phyloP scores from a whole-genome alignment of 2,329 filamentous ascomycete genomes.

The Verticillium nonalfalfae region DNA sequence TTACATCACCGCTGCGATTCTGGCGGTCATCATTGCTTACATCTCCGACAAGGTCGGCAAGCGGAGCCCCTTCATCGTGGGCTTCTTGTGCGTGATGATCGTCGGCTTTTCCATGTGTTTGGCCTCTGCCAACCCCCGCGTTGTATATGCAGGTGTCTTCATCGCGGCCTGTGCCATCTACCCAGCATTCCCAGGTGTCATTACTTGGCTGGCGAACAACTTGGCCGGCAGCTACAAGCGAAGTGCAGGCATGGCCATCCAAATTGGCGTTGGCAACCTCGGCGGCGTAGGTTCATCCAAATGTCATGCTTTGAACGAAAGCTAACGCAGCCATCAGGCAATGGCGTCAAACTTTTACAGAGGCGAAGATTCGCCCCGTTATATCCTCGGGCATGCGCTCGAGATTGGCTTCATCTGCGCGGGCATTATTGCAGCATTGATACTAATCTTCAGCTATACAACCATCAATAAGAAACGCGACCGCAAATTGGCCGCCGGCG shows the following conservation, averaged over 20 bases:
- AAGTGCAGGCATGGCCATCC: conserved; percentile 56
- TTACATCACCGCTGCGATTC: conserved; percentile 56
- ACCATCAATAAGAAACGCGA: conserved; percentile 53
- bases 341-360: conserved; percentile 71
- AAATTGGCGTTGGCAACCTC: conserved; percentile 56
- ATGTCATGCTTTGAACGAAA: neutral
- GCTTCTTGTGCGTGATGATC: conserved; percentile 44
- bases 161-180: conserved; percentile 74
- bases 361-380: conserved; percentile 37
- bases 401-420: conserved; percentile 41
- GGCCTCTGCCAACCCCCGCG: conserved; percentile 46
- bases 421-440: conserved; percentile 36
- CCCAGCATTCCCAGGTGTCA: conserved; percentile 70
- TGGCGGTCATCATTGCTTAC: conserved; percentile 47
- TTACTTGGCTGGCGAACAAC: conserved; percentile 77
- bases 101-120: conserved; percentile 58
- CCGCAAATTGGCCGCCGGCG: conserved; percentile 32
- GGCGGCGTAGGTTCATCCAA: conserved; percentile 32
- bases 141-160: conserved; percentile 70
- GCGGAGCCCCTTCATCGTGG: conserved; percentile 48
- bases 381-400: conserved; percentile 41
- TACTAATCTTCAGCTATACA: conserved; percentile 44
- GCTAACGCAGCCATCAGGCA: conserved; percentile 28
- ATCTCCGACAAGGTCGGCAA: conserved; percentile 48
- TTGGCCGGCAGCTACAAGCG: conserved; percentile 61